Conservation (phyloP, 2,329 filamentous ascomycete genomes). For the Pseudogymnoascus sp. region DNA sequence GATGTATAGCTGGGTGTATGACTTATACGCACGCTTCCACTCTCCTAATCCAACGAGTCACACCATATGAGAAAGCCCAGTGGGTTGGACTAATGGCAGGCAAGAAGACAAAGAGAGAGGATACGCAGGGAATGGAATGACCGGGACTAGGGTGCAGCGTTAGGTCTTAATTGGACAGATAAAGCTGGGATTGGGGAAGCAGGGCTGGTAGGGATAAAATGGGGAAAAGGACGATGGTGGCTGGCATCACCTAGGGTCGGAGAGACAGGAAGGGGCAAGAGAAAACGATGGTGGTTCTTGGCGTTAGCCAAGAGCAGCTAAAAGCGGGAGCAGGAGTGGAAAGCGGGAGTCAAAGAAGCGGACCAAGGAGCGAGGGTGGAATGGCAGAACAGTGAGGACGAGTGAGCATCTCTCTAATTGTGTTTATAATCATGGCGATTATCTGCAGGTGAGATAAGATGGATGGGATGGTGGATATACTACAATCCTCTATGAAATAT, state of each 20-base stretch:
- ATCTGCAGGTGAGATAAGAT: not conserved
- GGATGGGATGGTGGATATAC: not conserved
- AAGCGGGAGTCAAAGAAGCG: not conserved
- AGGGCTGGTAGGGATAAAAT: not conserved
- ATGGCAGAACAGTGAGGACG: not conserved
- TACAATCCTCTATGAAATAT: not conserved
- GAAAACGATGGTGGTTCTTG: not conserved
- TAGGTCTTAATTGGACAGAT: not conserved
- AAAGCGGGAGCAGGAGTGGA: not conserved
- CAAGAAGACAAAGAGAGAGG: not conserved
- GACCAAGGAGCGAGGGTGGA: not conserved
- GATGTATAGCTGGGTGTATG: too few relatives aligned
- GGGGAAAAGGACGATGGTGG: not conserved
- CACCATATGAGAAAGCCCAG: not conserved
- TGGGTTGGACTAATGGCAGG: not conserved
- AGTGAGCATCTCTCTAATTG: not conserved
- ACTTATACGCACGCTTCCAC: not conserved
- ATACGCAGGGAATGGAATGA: not conserved
- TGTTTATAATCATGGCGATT: not conserved
- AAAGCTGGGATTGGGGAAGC: not conserved
- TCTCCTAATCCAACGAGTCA: not conserved
- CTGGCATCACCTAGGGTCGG: not conserved
- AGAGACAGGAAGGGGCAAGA: not conserved
- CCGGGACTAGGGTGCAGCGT: not conserved
- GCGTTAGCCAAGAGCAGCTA: not conserved